Evolutionary conservation across 495 filamentous ascomycete species (phyloP).

Genomic region (Chaetomium fimeti): DNA sequence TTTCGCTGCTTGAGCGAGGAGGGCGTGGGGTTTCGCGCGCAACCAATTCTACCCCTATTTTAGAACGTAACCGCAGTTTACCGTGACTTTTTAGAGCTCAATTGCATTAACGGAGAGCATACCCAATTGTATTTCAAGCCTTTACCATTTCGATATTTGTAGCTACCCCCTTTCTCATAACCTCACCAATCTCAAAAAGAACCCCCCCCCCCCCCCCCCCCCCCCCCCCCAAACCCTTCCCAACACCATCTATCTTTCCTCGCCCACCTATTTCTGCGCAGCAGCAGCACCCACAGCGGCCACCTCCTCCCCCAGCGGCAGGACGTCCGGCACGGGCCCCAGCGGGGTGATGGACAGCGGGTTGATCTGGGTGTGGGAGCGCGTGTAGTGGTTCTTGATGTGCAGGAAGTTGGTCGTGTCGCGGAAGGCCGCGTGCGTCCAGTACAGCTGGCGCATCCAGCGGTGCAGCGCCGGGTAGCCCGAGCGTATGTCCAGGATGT

Average conservation of each 20-base stretch:
- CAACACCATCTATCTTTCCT: neutral
- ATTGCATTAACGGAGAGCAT: too few relatives aligned
- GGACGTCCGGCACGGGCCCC: slow-evolving; percentile 63
- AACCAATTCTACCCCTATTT: neutral
- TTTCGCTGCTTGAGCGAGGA: neutral
- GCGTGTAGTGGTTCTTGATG: slow-evolving; percentile 57
- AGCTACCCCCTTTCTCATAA: too few relatives aligned
- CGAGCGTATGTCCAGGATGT: slow-evolving; percentile 65
- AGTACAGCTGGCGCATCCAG: slow-evolving; percentile 72
- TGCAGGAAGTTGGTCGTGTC: slow-evolving; percentile 68
- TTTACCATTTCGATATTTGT: too few relatives aligned
- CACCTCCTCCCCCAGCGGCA: slow-evolving; percentile 47
- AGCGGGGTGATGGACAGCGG: slow-evolving; percentile 62
- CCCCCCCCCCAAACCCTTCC: neutral
- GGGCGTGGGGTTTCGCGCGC: neutral
- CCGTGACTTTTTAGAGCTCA: too few relatives aligned
- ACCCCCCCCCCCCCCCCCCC: neutral
- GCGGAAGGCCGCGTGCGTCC: slow-evolving; percentile 65
- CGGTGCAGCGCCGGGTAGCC: slow-evolving; percentile 67
- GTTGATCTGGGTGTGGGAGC: slow-evolving; percentile 58
- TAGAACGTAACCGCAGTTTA: too few relatives aligned
- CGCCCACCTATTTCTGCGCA: neutral
- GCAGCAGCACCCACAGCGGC: slow-evolving; percentile 29
- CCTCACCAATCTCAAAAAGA: too few relatives aligned
- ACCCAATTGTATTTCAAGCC: too few relatives aligned